Evolutionary conservation across 2,329 filamentous ascomycete species (phyloP).

Genomic region (Metarhizium robertsii): DNA sequence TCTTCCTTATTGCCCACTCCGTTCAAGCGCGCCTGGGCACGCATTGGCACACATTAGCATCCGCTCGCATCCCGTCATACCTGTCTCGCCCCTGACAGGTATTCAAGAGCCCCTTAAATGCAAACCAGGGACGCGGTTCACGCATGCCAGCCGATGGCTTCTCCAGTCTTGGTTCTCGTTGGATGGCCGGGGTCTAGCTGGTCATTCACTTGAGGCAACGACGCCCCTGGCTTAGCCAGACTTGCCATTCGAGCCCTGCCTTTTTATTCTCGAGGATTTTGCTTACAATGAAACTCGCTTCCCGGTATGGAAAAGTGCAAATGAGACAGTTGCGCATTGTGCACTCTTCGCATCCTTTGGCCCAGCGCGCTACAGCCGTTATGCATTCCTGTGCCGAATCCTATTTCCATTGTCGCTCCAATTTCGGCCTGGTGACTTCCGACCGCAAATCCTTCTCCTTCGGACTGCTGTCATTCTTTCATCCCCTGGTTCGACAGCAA

Average conservation of each 20-base stretch:
- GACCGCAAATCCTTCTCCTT: no score
- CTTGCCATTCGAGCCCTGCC: not conserved
- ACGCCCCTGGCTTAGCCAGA: constrained; percentile 1
- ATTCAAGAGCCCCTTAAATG: not conserved
- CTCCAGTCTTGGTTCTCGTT: not conserved
- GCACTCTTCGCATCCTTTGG: no score
- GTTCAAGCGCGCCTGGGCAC: not conserved
- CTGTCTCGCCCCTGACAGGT: not conserved
- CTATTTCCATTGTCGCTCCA: not conserved
- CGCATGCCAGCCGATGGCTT: not conserved
- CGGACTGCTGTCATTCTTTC: not conserved
- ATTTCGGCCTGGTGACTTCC: not conserved
- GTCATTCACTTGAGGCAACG: not conserved
- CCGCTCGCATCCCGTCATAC: not conserved
- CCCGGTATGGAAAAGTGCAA: not conserved
- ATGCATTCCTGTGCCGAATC: not conserved
- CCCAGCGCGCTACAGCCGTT: no score
- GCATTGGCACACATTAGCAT: not conserved
- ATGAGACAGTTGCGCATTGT: no score
- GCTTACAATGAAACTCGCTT: no score
- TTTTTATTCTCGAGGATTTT: no score
- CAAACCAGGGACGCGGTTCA: not conserved
- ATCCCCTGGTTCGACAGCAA: not conserved
- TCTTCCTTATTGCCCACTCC: not conserved
- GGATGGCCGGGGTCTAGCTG: not conserved